phyloP scores from a whole-genome alignment of 2,329 filamentous ascomycete species.

The Ambrosiella cleistominuta region DNA sequence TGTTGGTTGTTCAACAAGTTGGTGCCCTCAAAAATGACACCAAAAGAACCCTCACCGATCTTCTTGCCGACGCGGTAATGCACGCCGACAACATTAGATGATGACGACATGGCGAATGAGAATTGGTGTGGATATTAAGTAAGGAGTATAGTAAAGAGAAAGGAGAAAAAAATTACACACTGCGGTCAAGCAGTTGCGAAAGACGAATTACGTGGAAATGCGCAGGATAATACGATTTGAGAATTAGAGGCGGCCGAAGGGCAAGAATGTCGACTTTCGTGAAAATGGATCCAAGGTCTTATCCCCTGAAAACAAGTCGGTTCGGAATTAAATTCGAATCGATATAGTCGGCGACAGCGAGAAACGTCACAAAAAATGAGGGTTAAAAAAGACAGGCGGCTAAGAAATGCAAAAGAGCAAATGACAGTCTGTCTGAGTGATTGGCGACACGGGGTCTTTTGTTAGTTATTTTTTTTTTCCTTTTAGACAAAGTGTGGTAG shows the following conservation, averaged over 20 bases:
- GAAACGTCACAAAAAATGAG: background rate
- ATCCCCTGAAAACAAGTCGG: background rate
- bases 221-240: background rate
- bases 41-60: constrained; percentile 96
- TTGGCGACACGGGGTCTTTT: background rate
- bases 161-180: constrained; percentile 2
- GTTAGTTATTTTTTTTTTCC: background rate
- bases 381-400: background rate
- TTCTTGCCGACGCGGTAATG: constrained; percentile 99
- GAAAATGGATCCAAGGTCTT: background rate
- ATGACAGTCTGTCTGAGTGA: background rate
- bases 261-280: background rate
- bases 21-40: constrained; percentile 96
- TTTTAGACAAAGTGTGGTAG: background rate
- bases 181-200: background rate
- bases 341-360: background rate
- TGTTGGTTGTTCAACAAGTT: constrained; percentile 98
- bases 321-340: background rate
- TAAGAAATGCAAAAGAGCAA: background rate
- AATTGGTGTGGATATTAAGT: background rate
- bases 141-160: background rate
- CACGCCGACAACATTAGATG: constrained; percentile 93
- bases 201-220: background rate
- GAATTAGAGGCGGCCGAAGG: background rate
- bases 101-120: constrained; percentile 53